A percentile compares a stretch with the other conserved stretches of the same genome.
Evolutionary conservation across 2,329 filamentous ascomycete species (phyloP).

Genomic region (Colletotrichum echinochloae): DNA sequence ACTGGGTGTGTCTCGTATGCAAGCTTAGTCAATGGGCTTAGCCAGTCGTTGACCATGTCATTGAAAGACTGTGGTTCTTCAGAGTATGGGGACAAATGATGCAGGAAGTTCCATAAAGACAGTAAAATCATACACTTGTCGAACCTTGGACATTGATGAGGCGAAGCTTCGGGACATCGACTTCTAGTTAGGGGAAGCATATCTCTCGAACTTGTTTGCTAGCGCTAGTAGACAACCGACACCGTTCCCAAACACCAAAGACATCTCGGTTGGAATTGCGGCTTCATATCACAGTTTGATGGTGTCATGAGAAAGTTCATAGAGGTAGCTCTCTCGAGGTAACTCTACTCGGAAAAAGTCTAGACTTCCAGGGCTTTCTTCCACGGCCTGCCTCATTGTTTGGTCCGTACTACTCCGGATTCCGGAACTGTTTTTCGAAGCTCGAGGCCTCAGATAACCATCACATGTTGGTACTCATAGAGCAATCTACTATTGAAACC

Average conservation of each 20-base stretch:
- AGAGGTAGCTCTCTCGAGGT: too few species aligned
- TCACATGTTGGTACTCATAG: not conserved
- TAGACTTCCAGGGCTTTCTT: not conserved
- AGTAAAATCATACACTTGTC: too few species aligned
- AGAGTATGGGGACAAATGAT: not conserved
- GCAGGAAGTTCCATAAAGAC: not conserved
- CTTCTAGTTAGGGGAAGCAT: not conserved
- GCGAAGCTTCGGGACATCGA: not conserved
- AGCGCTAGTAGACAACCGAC: not conserved
- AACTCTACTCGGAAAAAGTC: not conserved
- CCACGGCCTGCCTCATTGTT: too few species aligned
- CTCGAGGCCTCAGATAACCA: not conserved
- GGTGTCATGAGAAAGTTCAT: not conserved
- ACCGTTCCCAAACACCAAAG: too few species aligned
- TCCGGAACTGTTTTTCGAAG: not conserved
- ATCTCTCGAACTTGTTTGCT: not conserved
- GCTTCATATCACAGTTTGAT: too few species aligned
- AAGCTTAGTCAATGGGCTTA: not conserved
- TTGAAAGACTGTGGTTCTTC: not conserved
- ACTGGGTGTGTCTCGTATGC: not conserved
- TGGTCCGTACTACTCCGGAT: not conserved
- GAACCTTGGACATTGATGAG: too few species aligned
- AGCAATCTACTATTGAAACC: not conserved
- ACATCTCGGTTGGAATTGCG: too few species aligned
- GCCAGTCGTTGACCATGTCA: not conserved